Evolutionary conservation across 257 asterid genomes (phyloP).

Genomic region (Ballota nigra): DNA sequence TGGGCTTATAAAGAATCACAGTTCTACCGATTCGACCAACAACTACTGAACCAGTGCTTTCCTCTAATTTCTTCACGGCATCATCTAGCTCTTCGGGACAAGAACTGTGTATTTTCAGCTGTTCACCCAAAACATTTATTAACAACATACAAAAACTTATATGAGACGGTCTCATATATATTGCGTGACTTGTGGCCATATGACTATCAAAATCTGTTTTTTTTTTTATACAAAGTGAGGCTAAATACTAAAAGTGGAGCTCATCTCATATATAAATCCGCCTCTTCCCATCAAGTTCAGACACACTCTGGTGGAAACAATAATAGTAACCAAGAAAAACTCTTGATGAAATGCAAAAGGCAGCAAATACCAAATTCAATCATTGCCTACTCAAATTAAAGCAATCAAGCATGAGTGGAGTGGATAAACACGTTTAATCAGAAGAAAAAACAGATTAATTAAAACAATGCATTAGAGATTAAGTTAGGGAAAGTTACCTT

Average conservation of each 20-base stretch:
- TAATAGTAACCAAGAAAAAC: neutral
- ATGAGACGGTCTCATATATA: too few species aligned
- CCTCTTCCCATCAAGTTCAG: too few species aligned
- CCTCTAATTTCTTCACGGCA: slow-evolving; percentile 65
- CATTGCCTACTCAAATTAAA: neutral
- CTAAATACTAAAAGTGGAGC: too few species aligned
- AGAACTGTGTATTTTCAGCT: slow-evolving; percentile 75
- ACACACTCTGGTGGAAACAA: neutral
- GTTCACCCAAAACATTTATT: slow-evolving; percentile 1
- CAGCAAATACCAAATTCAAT: neutral
- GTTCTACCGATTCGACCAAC: slow-evolving; percentile 86
- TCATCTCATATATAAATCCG: too few species aligned
- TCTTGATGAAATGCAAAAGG: neutral
- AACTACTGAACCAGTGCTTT: slow-evolving; percentile 62
- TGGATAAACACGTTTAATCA: neutral
- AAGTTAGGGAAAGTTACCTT: slow-evolving; percentile 44
- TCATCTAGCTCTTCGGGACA: slow-evolving; percentile 87
- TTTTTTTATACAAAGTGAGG: too few species aligned
- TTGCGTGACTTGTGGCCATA: too few species aligned
- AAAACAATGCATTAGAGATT: neutral
- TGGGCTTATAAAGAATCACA: slow-evolving; percentile 89
- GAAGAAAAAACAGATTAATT: neutral
- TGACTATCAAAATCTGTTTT: too few species aligned
- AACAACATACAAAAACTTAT: neutral
- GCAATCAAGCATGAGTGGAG: neutral